These are phyloP conservation scores for Skeletonema potamos DNA, from an alignment of 108 stramenopile species.

Conservation along the genomic window DNA sequence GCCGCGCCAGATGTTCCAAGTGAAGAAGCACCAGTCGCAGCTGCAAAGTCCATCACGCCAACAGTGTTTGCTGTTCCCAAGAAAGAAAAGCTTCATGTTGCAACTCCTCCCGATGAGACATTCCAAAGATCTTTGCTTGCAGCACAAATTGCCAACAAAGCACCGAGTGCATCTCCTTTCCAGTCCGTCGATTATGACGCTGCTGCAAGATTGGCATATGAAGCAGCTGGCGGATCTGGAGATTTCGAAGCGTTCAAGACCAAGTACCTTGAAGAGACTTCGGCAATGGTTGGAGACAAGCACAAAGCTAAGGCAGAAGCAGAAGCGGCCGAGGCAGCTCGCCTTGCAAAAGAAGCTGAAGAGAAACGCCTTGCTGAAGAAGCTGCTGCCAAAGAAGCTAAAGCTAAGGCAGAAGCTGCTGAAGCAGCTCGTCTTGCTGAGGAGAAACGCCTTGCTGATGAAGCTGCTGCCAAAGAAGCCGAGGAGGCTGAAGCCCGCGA, in stretches of 20 bases:
- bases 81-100: neutral
- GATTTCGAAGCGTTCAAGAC: constrained; percentile 20
- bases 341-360: neutral
- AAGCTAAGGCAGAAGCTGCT: constrained; percentile 7
- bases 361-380: constrained; percentile 11
- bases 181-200: constrained; percentile 32
- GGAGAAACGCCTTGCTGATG: constrained; percentile 27
- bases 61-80: neutral
- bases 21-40: neutral
- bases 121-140: constrained; percentile 19
- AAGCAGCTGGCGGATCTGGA: neutral
- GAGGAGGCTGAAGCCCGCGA: constrained; percentile 7
- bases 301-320: neutral
- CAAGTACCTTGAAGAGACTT: constrained; percentile 10
- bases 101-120: neutral
- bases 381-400: neutral
- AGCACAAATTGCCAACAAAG: neutral
- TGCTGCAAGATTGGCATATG: constrained; percentile 27
- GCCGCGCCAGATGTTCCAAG: neutral
- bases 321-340: constrained; percentile 9
- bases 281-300: constrained; percentile 19
- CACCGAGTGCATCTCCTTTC: neutral
- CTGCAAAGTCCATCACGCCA: neutral
- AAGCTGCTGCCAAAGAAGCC: constrained; percentile 9
- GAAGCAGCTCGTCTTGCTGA: constrained; percentile 17